These are phyloP conservation scores for Ascochyta clinopodiicola DNA, from an alignment of 2,329 filamentous ascomycete genomes.

Conservation along the genomic window DNA sequence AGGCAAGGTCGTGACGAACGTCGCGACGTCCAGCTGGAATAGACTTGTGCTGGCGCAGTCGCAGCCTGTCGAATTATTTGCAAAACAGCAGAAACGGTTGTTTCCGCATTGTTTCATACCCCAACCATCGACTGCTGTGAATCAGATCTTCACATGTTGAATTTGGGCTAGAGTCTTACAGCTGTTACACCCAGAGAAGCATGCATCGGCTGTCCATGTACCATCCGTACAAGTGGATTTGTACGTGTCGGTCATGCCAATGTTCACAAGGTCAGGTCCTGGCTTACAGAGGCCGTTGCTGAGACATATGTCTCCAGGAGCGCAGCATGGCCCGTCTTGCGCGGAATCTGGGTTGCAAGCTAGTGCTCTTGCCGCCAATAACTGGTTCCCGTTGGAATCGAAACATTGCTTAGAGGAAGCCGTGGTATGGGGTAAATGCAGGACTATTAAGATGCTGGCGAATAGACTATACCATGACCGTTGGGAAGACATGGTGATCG, in stretches of 20 bases:
- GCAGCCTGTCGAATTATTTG: constrained; percentile 1
- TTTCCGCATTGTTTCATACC: constrained; percentile 13
- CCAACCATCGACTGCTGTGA: neutral
- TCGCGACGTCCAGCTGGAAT: constrained; percentile 10
- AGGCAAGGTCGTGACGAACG: constrained; percentile 12
- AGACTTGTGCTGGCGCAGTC: constrained; percentile 6
- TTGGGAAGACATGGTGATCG: neutral
- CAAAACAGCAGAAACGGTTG: constrained; percentile 13
- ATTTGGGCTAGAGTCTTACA: neutral
- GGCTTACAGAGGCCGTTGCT: constrained; percentile 13
- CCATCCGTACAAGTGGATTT: constrained; percentile 10
- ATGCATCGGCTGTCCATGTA: constrained; percentile 4
- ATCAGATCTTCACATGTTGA: neutral
- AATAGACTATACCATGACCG: neutral
- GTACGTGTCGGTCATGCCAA: constrained; percentile 5
- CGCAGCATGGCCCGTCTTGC: constrained; percentile 9
- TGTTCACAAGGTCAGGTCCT: constrained; percentile 1
- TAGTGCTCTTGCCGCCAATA: neutral
- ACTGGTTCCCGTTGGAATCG: neutral
- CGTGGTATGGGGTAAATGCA: neutral
- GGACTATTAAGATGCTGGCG: neutral
- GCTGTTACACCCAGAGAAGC: constrained; percentile 12
- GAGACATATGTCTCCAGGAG: constrained; percentile 7
- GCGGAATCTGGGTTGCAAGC: constrained; percentile 5
- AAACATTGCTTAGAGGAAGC: constrained; percentile 5